These are phyloP conservation scores for Gossypium aridum DNA, from an alignment of 441 rosid species.

Conservation along the genomic window DNA sequence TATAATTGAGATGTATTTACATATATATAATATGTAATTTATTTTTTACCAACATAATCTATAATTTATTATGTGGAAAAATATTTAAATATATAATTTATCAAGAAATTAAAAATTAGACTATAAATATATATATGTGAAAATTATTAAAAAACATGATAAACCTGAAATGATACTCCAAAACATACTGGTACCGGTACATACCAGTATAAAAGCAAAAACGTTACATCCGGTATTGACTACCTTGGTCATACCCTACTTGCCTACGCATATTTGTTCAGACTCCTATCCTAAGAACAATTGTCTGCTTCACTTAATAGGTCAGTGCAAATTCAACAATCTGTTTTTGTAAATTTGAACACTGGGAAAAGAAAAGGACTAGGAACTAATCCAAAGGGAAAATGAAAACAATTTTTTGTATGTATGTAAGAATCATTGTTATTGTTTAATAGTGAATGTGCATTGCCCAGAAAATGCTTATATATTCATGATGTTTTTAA, in stretches of 20 bases:
- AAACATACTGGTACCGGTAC: too few species aligned
- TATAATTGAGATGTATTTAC: too few species aligned
- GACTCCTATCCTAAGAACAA: background rate
- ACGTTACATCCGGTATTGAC: too few species aligned
- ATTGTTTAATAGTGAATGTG: background rate
- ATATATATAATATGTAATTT: too few species aligned
- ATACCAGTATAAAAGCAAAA: too few species aligned
- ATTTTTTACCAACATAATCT: too few species aligned
- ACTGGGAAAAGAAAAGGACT: background rate
- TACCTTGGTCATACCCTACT: background rate
- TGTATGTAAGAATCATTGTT: background rate
- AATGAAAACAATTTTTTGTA: background rate
- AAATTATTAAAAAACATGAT: too few species aligned
- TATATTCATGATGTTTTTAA: background rate
- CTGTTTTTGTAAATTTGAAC: background rate
- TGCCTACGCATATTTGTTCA: background rate
- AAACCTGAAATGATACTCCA: too few species aligned
- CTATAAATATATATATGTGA: too few species aligned
- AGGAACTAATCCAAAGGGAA: background rate
- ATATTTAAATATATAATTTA: too few species aligned
- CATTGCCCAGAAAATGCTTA: background rate
- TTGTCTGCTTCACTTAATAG: background rate
- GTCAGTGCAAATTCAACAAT: background rate
- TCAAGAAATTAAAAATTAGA: too few species aligned
- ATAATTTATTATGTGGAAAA: too few species aligned